Evolutionary conservation across 345 rosid genomes (phyloP), one percentile per base, ranked within the genome.

Genomic region (Sapria himalayana): DNA sequence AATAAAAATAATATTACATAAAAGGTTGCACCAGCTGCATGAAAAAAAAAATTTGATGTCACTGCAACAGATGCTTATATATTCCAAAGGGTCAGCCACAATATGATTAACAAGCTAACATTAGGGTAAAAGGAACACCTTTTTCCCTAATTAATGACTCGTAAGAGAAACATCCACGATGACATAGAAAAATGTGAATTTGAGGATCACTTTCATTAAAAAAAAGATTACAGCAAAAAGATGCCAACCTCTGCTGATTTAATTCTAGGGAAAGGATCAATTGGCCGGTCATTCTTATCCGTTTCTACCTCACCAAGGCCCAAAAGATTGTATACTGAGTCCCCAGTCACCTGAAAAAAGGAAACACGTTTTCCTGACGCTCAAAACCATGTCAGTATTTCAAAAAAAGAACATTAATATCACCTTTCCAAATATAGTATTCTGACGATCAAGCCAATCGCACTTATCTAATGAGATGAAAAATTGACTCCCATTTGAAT

Each of bases 351-450:
- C 94, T 86, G 53, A 40, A 46, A 37, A 39, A 59, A 36, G 16
- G 19, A 42, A 34, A 35, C 29, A 25, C 64, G 46, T 43, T 49
- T 12, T 25, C 41, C 8, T 15, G 21, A 49, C 32, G 49, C 37
- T 33, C 7, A 24, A 42, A 35, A 38, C 10, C n/a, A 21, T 4
- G 9, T 18, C 39, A 9, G 21, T 3, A 11, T 51, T 19, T 24
- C 5, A 0, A 5, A 27, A 22, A 42, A 24, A 3, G 5, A 15
- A 32, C 31, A 32, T 15, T n/a, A 25, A 15, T 11, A 43, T 45
- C 58, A 78, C 99, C 95, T 89, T 89, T 17, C 93, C 92, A 21
- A 73, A 89, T 51, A 84, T 89, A 21, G 95, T 89, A 32, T 76
- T 70, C 54, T 82, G 71, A 27, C 47, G 38, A 46, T 84, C 92